Percentiles rank a stretch among this genome's conserved stretches.
These are phyloP conservation scores for Phytomonas francai DNA, from an alignment of 208 protist species.

Conservation along the genomic window DNA sequence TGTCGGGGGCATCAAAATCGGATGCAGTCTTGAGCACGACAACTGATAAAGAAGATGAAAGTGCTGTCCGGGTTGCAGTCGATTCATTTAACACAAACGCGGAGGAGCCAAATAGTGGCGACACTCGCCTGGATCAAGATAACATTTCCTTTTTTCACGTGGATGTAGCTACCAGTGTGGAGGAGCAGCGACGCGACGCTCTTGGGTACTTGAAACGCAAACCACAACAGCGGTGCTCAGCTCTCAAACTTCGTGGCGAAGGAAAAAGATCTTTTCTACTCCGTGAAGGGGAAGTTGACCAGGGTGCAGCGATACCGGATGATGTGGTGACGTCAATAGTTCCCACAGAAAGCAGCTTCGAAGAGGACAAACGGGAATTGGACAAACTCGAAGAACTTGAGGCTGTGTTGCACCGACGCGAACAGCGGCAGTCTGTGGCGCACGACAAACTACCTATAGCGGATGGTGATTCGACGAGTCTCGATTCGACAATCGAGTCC, in stretches of 20 bases:
- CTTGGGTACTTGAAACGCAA: background rate
- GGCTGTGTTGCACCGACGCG: background rate
- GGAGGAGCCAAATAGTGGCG: background rate
- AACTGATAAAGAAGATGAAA: background rate
- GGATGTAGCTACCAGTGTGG: slow-evolving; percentile 23
- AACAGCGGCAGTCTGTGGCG: background rate
- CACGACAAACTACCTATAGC: background rate
- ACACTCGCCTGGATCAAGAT: slow-evolving; percentile 4
- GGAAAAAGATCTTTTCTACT: background rate
- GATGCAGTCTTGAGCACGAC: background rate
- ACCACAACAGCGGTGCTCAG: background rate
- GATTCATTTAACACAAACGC: background rate
- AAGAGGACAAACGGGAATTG: background rate
- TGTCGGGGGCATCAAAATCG: background rate
- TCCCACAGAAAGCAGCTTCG: background rate
- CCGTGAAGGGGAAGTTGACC: background rate
- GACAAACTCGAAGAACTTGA: background rate
- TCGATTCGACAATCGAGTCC: background rate
- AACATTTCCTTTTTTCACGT: slow-evolving; percentile 56
- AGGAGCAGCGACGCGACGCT: slow-evolving; percentile 8
- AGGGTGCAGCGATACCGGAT: background rate
- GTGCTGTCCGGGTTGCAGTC: background rate
- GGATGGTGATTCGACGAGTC: background rate
- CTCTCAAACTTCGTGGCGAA: background rate
- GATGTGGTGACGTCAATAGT: background rate